Percentiles rank a stretch among this genome's conserved stretches.
These are phyloP conservation scores for Penicillium waksmanii DNA, from an alignment of 495 filamentous ascomycete species.

Conservation along the genomic window DNA sequence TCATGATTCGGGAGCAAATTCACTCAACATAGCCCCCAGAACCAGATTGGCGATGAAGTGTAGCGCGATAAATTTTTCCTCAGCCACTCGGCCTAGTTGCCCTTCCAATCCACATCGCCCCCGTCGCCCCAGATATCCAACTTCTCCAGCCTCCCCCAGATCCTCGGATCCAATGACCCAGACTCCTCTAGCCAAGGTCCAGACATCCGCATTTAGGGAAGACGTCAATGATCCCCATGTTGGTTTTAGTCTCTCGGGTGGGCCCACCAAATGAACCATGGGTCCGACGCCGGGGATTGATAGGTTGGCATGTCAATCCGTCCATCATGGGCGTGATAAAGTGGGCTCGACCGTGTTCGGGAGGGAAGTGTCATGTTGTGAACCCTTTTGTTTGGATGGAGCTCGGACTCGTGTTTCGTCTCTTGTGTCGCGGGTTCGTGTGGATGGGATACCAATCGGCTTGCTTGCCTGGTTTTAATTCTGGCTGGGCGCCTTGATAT, in stretches of 20 bases:
- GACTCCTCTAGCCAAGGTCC: constrained; percentile 1
- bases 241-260: not conserved
- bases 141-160: not conserved
- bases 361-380: not conserved
- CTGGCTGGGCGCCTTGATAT: not conserved
- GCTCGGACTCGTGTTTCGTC: not conserved
- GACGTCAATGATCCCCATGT: not conserved
- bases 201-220: not conserved
- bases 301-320: not conserved
- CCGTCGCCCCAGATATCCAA: not conserved
- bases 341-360: too few relatives aligned
- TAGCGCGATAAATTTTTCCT: too few relatives aligned
- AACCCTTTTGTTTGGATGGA: not conserved
- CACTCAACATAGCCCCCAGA: not conserved
- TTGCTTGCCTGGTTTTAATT: constrained; percentile 1
- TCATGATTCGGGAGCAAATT: not conserved
- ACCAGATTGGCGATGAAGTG: not conserved
- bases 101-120: not conserved
- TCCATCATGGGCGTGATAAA: too few relatives aligned
- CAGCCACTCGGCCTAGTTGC: not conserved
- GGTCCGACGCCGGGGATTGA: not conserved
- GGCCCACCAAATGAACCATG: not conserved
- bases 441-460: constrained; percentile 2
- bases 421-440: not conserved
- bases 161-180: not conserved